phyloP scores from a whole-genome alignment of 805 yeast species.

The Saturnispora diversa region DNA sequence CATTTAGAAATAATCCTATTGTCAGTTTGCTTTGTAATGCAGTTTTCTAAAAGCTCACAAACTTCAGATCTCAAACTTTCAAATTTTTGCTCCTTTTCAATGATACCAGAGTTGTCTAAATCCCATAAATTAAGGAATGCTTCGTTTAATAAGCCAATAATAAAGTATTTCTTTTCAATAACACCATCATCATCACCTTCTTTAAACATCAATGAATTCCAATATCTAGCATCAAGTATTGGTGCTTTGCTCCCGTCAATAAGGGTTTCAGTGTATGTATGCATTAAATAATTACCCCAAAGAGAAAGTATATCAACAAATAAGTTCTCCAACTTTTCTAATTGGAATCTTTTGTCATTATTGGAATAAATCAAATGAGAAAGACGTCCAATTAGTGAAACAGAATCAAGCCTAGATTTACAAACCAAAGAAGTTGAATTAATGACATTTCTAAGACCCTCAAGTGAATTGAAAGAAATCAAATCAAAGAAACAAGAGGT shows the following conservation, averaged over 20 bases:
- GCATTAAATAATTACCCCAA: constrained; percentile 35
- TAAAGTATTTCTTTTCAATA: constrained; percentile 14
- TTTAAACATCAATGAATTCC: constrained; percentile 19
- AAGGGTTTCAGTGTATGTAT: constrained; percentile 10
- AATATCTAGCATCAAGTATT: constrained; percentile 21
- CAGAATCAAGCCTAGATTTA: constrained; percentile 39
- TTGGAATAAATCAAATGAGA: constrained; percentile 25
- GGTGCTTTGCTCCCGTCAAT: constrained; percentile 7
- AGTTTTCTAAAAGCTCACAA: constrained; percentile 1
- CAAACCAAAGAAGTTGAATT: constrained; percentile 31
- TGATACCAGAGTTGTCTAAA: neutral
- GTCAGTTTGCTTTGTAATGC: neutral
- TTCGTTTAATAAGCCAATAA: constrained; percentile 24
- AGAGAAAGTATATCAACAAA: constrained; percentile 36
- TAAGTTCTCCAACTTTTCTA: constrained; percentile 21
- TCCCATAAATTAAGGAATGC: constrained; percentile 18
- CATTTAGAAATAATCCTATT: constrained; percentile 7
- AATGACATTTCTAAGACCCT: constrained; percentile 20
- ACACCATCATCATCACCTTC: constrained; percentile 1
- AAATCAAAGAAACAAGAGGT: constrained; percentile 29
- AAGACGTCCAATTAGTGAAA: constrained; percentile 37
- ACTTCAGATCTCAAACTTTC: neutral
- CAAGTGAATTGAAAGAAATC: constrained; percentile 27
- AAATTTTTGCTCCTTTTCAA: neutral
- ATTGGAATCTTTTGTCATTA: constrained; percentile 10